Evolutionary conservation across 371 early-diverging fungal genomes (phyloP).

Genomic region (Nematocida ironsii): DNA sequence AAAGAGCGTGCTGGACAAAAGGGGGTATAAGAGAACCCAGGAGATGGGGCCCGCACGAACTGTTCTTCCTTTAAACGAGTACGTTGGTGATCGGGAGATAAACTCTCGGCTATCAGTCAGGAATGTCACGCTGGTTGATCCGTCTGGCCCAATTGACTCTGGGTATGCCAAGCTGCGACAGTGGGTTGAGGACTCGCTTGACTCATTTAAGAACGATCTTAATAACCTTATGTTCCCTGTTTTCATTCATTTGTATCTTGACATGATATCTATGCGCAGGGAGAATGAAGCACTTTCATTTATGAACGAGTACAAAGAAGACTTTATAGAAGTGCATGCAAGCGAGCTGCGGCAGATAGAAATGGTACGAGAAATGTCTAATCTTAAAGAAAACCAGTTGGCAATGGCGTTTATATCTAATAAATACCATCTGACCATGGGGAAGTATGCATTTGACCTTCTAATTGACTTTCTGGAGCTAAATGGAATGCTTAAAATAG

Average conservation of each 20-base stretch:
- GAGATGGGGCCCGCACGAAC: slow-evolving; percentile 22
- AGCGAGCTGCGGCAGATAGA: slow-evolving; percentile 71
- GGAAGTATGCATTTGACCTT: slow-evolving; percentile 82
- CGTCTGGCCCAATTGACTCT: slow-evolving; percentile 38
- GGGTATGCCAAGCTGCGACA: slow-evolving; percentile 76
- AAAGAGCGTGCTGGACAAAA: slow-evolving; percentile 34
- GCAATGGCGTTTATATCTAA: slow-evolving; percentile 77
- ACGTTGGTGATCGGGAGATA: slow-evolving; percentile 38
- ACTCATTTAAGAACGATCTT: slow-evolving; percentile 75
- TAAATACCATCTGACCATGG: slow-evolving; percentile 83
- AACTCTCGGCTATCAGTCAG: slow-evolving; percentile 43
- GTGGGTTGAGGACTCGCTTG: slow-evolving; percentile 90
- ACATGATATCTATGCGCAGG: slow-evolving; percentile 73
- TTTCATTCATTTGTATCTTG: slow-evolving; percentile 86
- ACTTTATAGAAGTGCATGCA: slow-evolving; percentile 74
- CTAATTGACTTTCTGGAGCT: slow-evolving; percentile 85
- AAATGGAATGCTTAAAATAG: slow-evolving; percentile 77
- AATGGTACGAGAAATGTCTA: slow-evolving; percentile 74
- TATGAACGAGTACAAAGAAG: slow-evolving; percentile 76
- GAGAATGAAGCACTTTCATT: slow-evolving; percentile 74
- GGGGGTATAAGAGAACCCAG: slow-evolving; percentile 35
- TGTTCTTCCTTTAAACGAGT: slow-evolving; percentile 38
- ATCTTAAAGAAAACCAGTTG: slow-evolving; percentile 77
- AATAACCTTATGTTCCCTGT: slow-evolving; percentile 81
- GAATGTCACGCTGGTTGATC: slow-evolving; percentile 18